A percentile compares a stretch with the other conserved stretches of the same genome.
These are phyloP conservation scores for Erodium texanum DNA, from an alignment of 441 rosid species.

Conservation along the genomic window DNA sequence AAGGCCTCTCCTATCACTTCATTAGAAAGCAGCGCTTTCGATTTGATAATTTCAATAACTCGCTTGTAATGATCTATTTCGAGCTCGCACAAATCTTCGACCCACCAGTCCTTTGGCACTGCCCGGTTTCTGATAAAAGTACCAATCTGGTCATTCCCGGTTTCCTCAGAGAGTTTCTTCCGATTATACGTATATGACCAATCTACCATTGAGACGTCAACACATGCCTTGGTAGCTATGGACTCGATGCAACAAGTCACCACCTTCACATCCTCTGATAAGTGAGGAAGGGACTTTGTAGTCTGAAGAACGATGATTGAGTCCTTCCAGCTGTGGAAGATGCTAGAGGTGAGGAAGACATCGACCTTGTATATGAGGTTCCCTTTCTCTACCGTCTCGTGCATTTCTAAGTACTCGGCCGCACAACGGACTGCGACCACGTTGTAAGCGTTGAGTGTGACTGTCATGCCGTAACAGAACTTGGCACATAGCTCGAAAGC, in stretches of 20 bases:
- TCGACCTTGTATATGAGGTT: slow-evolving; percentile 79
- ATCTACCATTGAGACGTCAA: slow-evolving; percentile 54
- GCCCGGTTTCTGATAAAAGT: not conserved
- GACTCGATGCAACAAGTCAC: slow-evolving; percentile 79
- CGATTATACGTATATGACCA: slow-evolving; percentile 85
- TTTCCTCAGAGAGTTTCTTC: slow-evolving; percentile 33
- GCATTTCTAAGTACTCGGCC: slow-evolving; percentile 92
- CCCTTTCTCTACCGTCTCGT: slow-evolving; percentile 67
- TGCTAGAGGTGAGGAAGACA: slow-evolving; percentile 75
- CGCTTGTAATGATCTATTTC: slow-evolving; percentile 66
- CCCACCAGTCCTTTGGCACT: slow-evolving; percentile 97
- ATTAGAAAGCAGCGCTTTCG: slow-evolving; percentile 71
- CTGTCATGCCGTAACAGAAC: slow-evolving; percentile 89
- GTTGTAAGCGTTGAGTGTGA: slow-evolving; percentile 76
- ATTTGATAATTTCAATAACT: slow-evolving; percentile 50
- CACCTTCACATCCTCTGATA: slow-evolving; percentile 83
- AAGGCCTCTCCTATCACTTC: slow-evolving; percentile 69
- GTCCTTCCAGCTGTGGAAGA: slow-evolving; percentile 92
- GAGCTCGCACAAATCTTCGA: slow-evolving; percentile 82
- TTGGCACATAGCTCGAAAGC: slow-evolving; percentile 92
- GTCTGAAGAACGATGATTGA: slow-evolving; percentile 90
- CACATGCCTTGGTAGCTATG: slow-evolving; percentile 67
- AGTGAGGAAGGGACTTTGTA: slow-evolving; percentile 56
- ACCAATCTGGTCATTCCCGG: slow-evolving; percentile 18
- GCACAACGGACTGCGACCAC: slow-evolving; percentile 85